A percentile compares a stretch with the other conserved stretches of the same genome.
Conservation (phyloP, 2,329 filamentous ascomycete genomes). For the Diplodia scrobiculata region DNA sequence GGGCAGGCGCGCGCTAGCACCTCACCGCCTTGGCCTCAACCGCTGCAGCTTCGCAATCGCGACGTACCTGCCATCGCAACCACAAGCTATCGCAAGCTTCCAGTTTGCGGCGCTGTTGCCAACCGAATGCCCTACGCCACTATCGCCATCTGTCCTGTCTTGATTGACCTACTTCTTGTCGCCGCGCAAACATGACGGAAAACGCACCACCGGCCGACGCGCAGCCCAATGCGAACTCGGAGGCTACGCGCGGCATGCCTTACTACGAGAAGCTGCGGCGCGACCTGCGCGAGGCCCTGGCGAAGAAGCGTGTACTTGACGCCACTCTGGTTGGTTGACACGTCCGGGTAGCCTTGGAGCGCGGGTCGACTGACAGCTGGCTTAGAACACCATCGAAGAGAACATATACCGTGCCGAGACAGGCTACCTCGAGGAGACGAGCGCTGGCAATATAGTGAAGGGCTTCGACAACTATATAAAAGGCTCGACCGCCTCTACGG, state of each 20-base stretch:
- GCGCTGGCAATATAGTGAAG: slow-evolving; percentile 89
- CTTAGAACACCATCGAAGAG: slow-evolving; percentile 65
- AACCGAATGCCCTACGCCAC: not conserved
- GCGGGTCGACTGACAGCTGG: not conserved
- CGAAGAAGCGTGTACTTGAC: slow-evolving; percentile 66
- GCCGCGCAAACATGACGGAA: slow-evolving; percentile 49
- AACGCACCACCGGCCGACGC: slow-evolving; percentile 48
- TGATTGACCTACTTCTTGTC: not conserved
- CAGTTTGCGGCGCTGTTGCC: not conserved
- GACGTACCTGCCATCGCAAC: not conserved
- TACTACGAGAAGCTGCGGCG: slow-evolving; percentile 74
- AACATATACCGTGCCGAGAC: slow-evolving; percentile 81
- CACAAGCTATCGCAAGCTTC: slow-evolving; percentile 14
- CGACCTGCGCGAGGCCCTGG: slow-evolving; percentile 66
- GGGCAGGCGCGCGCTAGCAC: slow-evolving; percentile 27
- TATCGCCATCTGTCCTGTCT: not conserved
- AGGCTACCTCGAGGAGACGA: slow-evolving; percentile 83
- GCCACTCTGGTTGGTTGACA: slow-evolving; percentile 56
- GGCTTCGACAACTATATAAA: slow-evolving; percentile 99
- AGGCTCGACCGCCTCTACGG: slow-evolving; percentile 62
- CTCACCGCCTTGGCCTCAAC: slow-evolving; percentile 2
- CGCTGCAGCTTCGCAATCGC: not conserved
- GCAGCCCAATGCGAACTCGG: slow-evolving; percentile 42
- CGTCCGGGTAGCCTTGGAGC: not conserved
- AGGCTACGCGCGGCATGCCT: slow-evolving; percentile 57